Conservation (phyloP, 139 green algal species). For the Limnomonas spitsbergensis region DNA sequence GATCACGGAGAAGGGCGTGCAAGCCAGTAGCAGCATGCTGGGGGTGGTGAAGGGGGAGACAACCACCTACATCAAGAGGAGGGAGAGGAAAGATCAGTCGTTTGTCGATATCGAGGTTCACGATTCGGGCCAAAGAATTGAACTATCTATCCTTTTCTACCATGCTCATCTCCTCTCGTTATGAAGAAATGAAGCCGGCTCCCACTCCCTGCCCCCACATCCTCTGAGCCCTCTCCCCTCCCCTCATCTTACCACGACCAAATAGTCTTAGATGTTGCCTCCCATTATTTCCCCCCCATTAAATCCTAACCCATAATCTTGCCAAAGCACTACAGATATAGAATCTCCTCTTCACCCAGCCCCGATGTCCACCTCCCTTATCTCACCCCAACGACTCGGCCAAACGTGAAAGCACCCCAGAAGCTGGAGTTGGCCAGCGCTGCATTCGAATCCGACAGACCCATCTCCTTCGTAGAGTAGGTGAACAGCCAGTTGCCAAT, state of each 20-base stretch:
- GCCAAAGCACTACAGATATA: neutral
- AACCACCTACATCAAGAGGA: conserved; percentile 20
- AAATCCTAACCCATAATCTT: neutral
- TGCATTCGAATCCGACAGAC: conserved; percentile 19
- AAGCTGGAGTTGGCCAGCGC: conserved; percentile 36
- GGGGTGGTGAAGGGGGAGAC: conserved; percentile 35
- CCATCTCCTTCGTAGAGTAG: conserved; percentile 22
- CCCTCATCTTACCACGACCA: too few relatives aligned
- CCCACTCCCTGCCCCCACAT: too few relatives aligned
- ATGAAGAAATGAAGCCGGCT: too few relatives aligned
- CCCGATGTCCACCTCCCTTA: neutral
- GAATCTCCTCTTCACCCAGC: neutral
- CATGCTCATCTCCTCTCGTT: too few relatives aligned
- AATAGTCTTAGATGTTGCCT: too few relatives aligned
- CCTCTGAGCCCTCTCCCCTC: too few relatives aligned
- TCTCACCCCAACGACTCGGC: conserved; percentile 37
- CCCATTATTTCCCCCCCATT: too few relatives aligned
- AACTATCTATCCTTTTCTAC: too few relatives aligned
- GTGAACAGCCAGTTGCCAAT: conserved; percentile 49
- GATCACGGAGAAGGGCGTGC: conserved; percentile 28
- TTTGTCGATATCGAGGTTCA: neutral
- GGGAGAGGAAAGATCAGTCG: neutral
- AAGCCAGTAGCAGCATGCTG: conserved; percentile 24
- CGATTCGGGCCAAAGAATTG: too few relatives aligned
- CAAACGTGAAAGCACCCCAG: conserved; percentile 43